A percentile compares a stretch with the other conserved stretches of the same genome.
Evolutionary conservation across 306 rosid species (phyloP).

Genomic region (Biancaea sappan): DNA sequence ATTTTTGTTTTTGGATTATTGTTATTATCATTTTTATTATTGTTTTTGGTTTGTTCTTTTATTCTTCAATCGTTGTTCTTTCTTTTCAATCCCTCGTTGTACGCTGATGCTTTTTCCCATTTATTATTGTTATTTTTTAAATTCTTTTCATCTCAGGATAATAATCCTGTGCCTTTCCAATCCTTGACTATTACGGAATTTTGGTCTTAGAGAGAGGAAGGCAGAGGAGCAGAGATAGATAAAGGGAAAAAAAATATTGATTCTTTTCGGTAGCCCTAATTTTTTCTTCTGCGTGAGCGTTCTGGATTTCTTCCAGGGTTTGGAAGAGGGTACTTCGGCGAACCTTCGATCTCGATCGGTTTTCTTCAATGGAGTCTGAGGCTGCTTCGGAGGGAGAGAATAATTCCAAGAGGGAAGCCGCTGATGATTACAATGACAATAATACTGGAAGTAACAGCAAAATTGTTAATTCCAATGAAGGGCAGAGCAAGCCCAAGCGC

Average conservation of each 20-base stretch:
- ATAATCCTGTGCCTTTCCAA: conserved; percentile 61
- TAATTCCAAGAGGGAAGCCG: conserved; percentile 34
- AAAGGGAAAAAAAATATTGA: conserved; percentile 33
- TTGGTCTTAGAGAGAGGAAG: conserved; percentile 44
- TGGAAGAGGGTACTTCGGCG: neutral
- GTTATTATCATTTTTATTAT: conserved; percentile 23
- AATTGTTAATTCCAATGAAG: conserved; percentile 80
- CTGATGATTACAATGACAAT: conserved; percentile 41
- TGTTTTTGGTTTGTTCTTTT: conserved; percentile 49
- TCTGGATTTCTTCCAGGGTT: conserved; percentile 38
- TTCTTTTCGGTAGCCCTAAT: conserved; percentile 50
- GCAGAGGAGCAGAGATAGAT: conserved; percentile 15
- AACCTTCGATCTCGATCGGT: conserved; percentile 56
- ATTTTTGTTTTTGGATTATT: conserved; percentile 46
- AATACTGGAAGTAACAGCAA: conserved; percentile 52
- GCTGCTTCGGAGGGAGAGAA: conserved; percentile 71
- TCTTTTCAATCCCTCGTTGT: conserved; percentile 40
- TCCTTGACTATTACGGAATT: conserved; percentile 80
- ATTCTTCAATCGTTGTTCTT: conserved; percentile 53
- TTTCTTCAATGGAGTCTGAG: conserved; percentile 65
- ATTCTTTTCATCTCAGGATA: conserved; percentile 53
- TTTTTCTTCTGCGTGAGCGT: conserved; percentile 31
- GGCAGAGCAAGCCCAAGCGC: conserved; percentile 92
- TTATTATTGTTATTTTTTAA: conserved; percentile 35
- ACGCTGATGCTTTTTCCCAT: conserved; percentile 31